These are phyloP conservation scores for Clausena lansium DNA, from an alignment of 345 rosid genomes.

Conservation along the genomic window DNA sequence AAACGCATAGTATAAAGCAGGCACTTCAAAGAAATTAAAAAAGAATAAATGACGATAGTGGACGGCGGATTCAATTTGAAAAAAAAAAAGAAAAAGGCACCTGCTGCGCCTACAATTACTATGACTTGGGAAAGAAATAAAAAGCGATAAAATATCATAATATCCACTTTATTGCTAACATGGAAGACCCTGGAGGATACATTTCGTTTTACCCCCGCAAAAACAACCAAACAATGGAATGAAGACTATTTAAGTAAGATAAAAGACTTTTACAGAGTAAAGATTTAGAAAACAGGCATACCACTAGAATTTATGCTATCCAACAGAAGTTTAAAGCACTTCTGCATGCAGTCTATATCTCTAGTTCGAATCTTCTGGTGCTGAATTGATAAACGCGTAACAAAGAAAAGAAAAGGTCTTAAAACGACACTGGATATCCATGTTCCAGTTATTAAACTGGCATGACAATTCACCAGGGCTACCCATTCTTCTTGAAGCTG, in stretches of 20 bases:
- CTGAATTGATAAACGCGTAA: conserved; percentile 42
- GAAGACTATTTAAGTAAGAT: neutral
- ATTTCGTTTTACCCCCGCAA: neutral
- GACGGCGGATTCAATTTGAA: neutral
- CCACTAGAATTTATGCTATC: conserved; percentile 76
- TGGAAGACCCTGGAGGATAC: neutral
- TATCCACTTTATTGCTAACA: neutral
- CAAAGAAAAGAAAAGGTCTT: conserved; percentile 76
- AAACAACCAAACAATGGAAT: neutral
- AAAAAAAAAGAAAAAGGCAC: too few species aligned
- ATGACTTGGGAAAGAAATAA: too few species aligned
- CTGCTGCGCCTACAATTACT: neutral
- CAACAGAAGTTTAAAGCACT: conserved; percentile 68
- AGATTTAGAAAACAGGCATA: conserved; percentile 27
- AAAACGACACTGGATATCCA: conserved; percentile 67
- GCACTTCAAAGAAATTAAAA: neutral
- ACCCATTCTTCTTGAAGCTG: conserved; percentile 73
- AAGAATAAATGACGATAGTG: neutral
- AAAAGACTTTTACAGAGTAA: neutral
- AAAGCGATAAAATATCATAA: too few species aligned
- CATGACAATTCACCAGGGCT: conserved; percentile 31
- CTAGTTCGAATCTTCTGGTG: conserved; percentile 39
- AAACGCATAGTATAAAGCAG: neutral
- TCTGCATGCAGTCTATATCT: conserved; percentile 54
- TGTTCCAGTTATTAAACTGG: conserved; percentile 35